Conservation (phyloP, 2,329 filamentous ascomycete species). For the Pyrenochaeta sp. region DNA sequence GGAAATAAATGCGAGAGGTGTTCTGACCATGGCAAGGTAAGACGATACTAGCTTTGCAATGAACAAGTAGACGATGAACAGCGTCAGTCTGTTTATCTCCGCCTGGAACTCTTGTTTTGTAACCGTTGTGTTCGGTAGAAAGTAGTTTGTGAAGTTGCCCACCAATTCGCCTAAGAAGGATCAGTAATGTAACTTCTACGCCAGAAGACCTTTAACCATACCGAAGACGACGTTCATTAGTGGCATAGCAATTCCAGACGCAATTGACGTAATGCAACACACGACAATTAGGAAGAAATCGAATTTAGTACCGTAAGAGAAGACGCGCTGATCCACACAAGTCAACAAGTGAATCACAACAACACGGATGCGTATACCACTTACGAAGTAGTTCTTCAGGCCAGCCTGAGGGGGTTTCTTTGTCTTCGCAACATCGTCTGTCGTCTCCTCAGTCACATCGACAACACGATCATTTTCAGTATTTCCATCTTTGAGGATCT, state of each 20-base stretch:
- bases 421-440: background rate
- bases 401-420: slow-evolving; percentile 33
- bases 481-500: slow-evolving; percentile 10
- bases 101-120: slow-evolving; percentile 60
- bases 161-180: slow-evolving; percentile 49
- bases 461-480: slow-evolving; percentile 9
- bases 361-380: slow-evolving; percentile 3
- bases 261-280: slow-evolving; percentile 43
- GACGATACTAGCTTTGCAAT: slow-evolving; percentile 46
- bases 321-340: slow-evolving; percentile 38
- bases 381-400: slow-evolving; percentile 46
- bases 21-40: slow-evolving; percentile 44
- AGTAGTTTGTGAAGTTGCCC: slow-evolving; percentile 66
- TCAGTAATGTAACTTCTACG: slow-evolving; percentile 38
- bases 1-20: background rate
- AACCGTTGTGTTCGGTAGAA: slow-evolving; percentile 53
- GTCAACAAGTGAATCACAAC: background rate
- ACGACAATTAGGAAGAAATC: slow-evolving; percentile 41
- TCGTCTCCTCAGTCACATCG: slow-evolving; percentile 6
- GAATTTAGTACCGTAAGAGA: slow-evolving; percentile 42
- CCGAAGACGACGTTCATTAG: slow-evolving; percentile 69
- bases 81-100: slow-evolving; percentile 52
- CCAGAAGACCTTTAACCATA: slow-evolving; percentile 19
- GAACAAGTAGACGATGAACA: slow-evolving; percentile 47
- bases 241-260: slow-evolving; percentile 53